These are phyloP conservation scores for Hydnomerulius pinastri DNA, from an alignment of 768 basidiomycete species.

Conservation along the genomic window DNA sequence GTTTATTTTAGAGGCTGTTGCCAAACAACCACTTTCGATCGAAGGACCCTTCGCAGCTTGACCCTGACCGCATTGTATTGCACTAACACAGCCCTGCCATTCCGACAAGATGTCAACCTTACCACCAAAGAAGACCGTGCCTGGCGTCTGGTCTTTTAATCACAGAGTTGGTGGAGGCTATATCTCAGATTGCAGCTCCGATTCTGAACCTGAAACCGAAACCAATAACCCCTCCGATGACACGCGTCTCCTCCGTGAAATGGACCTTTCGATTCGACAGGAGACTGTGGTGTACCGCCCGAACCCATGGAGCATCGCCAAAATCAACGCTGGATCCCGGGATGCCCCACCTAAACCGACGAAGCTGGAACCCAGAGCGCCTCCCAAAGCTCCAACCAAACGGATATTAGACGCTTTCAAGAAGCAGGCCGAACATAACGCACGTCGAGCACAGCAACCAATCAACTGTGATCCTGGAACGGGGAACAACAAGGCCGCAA, in stretches of 20 bases:
- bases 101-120: background rate
- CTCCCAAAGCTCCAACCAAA: constrained; percentile 24
- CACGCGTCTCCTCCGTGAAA: constrained; percentile 40
- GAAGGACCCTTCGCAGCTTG: background rate
- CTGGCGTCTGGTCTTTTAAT: constrained; percentile 31
- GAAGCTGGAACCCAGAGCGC: background rate
- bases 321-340: constrained; percentile 70
- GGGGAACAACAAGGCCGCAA: background rate
- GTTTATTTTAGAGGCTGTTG: constrained; percentile 1
- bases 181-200: constrained; percentile 20
- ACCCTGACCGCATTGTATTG: background rate
- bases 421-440: constrained; percentile 35
- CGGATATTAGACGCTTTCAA: constrained; percentile 50
- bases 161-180: constrained; percentile 13
- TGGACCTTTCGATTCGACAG: constrained; percentile 61
- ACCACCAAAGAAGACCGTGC: background rate
- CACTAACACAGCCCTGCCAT: background rate
- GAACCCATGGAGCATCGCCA: constrained; percentile 82
- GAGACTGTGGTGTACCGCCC: constrained; percentile 68
- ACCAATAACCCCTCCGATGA: constrained; percentile 22
- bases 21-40: constrained; percentile 9
- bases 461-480: background rate
- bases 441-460: background rate
- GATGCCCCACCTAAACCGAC: constrained; percentile 3
- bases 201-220: constrained; percentile 23